phyloP scores from a whole-genome alignment of 768 basidiomycete genomes.

The Suillus fuscotomentosus region DNA sequence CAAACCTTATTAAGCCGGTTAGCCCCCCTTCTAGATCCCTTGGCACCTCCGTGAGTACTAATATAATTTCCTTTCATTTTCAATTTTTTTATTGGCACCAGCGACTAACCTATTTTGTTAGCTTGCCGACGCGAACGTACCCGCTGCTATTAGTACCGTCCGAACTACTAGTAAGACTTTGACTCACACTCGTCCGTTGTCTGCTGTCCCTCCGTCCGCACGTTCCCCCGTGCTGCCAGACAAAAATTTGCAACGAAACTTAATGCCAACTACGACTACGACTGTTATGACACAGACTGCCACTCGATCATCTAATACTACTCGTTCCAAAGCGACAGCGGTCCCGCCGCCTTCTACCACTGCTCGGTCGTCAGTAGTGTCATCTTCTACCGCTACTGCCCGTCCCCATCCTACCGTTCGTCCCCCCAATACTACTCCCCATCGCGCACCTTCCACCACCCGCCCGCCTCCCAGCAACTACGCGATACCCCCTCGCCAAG shows the following conservation, averaged over 20 bases:
- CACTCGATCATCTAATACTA: not conserved
- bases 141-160: not conserved
- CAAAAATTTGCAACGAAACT: conserved; percentile 9
- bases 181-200: not conserved
- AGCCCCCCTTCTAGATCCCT: not conserved
- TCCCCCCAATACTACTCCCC: not conserved
- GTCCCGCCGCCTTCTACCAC: not conserved
- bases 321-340: not conserved
- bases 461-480: conserved; percentile 17
- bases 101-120: conserved; percentile 11
- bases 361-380: not conserved
- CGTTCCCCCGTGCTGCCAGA: not conserved
- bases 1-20: not conserved
- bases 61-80: not conserved
- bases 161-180: not conserved
- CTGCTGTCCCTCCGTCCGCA: not conserved
- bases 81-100: not conserved
- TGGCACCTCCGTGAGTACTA: conserved; percentile 20
- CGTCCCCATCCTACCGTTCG: not conserved
- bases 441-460: not conserved
- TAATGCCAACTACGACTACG: conserved; percentile 5
- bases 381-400: not conserved
- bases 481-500: conserved; percentile 17
- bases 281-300: not conserved
- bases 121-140: no score